Evolutionary conservation across 73 alveolate species (phyloP).

Genomic region (Symbiodinium pilosum): DNA sequence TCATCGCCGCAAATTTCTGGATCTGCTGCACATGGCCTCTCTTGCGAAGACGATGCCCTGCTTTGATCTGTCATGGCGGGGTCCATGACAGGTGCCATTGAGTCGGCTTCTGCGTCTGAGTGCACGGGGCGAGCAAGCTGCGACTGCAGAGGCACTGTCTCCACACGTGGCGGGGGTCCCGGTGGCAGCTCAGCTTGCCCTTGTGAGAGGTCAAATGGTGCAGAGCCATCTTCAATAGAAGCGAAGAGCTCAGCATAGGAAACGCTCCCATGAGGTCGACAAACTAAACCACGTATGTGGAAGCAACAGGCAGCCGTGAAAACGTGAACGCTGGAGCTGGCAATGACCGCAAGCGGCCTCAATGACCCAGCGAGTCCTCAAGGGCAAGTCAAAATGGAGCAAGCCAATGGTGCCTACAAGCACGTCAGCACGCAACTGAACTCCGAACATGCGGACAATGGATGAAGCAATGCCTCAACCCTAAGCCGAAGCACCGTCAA

Average conservation of each 20-base stretch:
- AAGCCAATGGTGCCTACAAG: too few relatives aligned
- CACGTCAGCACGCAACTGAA: too few relatives aligned
- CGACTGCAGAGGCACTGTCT: background rate
- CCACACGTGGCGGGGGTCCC: background rate
- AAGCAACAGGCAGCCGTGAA: background rate
- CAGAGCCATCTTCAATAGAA: background rate
- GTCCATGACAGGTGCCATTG: too few relatives aligned
- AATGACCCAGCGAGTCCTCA: background rate
- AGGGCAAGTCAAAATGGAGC: too few relatives aligned
- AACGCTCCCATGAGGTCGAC: background rate
- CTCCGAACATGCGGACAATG: too few relatives aligned
- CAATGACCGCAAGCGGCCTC: background rate
- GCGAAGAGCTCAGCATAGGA: background rate
- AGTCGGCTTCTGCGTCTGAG: background rate
- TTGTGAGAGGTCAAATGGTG: too few relatives aligned
- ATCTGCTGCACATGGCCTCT: background rate
- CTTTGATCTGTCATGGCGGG: background rate
- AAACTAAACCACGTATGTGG: background rate
- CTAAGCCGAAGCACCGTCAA: too few relatives aligned
- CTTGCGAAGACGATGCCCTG: background rate
- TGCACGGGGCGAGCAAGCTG: background rate
- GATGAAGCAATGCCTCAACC: too few relatives aligned
- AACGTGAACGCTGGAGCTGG: background rate
- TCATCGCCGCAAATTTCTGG: background rate
- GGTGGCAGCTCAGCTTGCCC: background rate